phyloP scores from a whole-genome alignment of 345 rosid species.

The Salix dunnii region DNA sequence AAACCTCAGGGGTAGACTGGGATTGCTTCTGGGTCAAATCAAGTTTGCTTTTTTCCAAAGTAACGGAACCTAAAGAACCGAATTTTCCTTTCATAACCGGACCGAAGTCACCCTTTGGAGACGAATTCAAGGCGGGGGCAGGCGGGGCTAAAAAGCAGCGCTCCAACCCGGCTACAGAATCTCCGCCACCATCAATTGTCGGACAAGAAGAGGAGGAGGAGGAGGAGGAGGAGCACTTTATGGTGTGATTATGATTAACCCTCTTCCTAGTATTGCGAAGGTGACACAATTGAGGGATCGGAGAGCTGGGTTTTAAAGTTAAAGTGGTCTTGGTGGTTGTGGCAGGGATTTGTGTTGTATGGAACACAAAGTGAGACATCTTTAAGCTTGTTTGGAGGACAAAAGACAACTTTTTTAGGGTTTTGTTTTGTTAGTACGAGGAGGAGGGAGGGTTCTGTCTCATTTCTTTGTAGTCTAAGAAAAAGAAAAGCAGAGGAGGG shows the following conservation, averaged over 20 bases:
- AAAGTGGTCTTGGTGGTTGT: not conserved
- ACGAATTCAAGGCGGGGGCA: constrained; percentile 16
- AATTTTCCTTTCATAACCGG: constrained; percentile 72
- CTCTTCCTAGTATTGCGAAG: not conserved
- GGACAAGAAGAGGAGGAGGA: constrained; percentile 20
- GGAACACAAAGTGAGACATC: constrained; percentile 26
- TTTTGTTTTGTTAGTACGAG: not conserved
- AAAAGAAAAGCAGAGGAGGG: not conserved
- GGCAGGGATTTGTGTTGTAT: constrained; percentile 17
- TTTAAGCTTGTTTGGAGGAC: not conserved
- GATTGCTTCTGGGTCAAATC: constrained; percentile 60
- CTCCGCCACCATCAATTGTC: constrained; percentile 41
- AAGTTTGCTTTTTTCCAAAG: constrained; percentile 87
- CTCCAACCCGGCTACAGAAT: constrained; percentile 46
- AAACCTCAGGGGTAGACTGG: constrained; percentile 73
- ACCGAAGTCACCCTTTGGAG: constrained; percentile 38
- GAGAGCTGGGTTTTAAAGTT: constrained; percentile 8
- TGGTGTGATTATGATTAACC: not conserved
- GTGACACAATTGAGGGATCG: constrained; percentile 11
- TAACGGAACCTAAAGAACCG: constrained; percentile 74
- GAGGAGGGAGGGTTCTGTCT: not conserved
- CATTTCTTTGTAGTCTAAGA: not conserved
- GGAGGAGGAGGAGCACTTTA: constrained; percentile 34
- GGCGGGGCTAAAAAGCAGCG: constrained; percentile 49
- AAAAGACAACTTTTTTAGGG: not conserved